Conservation (phyloP, 225 moss, liverwort and hornwort species). For the Anthoceros angustus region DNA sequence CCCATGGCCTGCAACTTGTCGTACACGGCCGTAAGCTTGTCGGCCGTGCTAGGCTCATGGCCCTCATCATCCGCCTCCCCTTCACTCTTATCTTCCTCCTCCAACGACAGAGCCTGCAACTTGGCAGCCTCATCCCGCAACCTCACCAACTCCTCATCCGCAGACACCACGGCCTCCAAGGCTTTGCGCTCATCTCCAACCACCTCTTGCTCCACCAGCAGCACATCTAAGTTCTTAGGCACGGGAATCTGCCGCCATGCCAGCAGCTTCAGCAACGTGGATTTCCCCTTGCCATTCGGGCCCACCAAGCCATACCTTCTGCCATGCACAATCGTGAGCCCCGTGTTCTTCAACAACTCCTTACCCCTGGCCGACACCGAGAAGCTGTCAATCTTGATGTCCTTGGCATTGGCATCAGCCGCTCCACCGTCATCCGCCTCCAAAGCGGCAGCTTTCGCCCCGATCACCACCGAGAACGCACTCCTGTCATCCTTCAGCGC, state of each 20-base stretch:
- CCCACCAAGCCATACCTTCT: slow-evolving; percentile 84
- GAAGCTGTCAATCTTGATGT: slow-evolving; percentile 75
- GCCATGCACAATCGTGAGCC: slow-evolving; percentile 73
- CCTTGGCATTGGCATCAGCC: slow-evolving; percentile 71
- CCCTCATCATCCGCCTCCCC: slow-evolving; percentile 12
- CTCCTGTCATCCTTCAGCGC: slow-evolving; percentile 73
- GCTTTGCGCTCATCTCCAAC: slow-evolving; percentile 78
- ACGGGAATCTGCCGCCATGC: slow-evolving; percentile 97
- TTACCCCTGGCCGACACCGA: slow-evolving; percentile 86
- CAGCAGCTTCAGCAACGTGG: slow-evolving; percentile 73
- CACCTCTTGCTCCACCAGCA: slow-evolving; percentile 91
- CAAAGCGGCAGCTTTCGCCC: slow-evolving; percentile 35
- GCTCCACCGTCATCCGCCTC: slow-evolving; percentile 46
- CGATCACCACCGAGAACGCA: slow-evolving; percentile 82
- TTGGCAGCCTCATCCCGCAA: slow-evolving; percentile 47
- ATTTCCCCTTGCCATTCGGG: slow-evolving; percentile 86
- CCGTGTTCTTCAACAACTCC: slow-evolving; percentile 63
- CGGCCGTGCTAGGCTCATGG: slow-evolving; percentile 24
- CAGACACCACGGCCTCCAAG: slow-evolving; percentile 60
- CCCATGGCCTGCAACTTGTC: slow-evolving; percentile 67
- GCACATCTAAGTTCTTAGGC: slow-evolving; percentile 83
- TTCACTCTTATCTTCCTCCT: slow-evolving; percentile 11
- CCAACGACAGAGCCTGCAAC: slow-evolving; percentile 33
- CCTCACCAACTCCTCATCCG: slow-evolving; percentile 62
- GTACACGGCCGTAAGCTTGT: slow-evolving; percentile 63